Evolutionary conservation across 805 yeast species (phyloP), one percentile per base, ranked within the genome.

Genomic region (Zygoascus biomembranicola): DNA sequence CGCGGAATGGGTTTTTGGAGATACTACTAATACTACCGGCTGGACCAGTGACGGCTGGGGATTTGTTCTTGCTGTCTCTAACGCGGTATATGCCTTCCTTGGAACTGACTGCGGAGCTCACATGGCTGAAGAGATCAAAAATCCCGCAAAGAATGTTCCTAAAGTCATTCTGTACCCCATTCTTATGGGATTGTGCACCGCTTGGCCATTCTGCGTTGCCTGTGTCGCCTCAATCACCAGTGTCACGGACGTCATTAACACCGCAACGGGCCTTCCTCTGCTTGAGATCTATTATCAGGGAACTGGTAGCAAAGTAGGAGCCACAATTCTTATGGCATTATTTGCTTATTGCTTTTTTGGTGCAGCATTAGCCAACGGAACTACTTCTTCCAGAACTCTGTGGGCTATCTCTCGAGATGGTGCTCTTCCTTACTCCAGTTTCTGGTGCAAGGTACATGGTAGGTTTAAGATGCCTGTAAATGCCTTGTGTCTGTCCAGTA

Each of bases 371-470:
- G 84, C 8, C 77, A 23, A 26, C 19, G 31, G 31, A n/a, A 80
- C 58, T 81, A 87, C 10, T 82, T 87, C 85, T 84, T 80, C 85
- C 23, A 73, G 89, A 59, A 71, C 81, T 49, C 72, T 82, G 57
- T 84, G 87, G 85, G 80, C 87, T 8, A 80, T 83, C 61, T 74
- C 87, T 3, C 73, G 87, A 67, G 87, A 83, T 62, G 75, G 80
- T 47, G 86, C 85, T 39, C 68, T 80, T 54, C 81, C 82, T 41
- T 79, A 75, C 39, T 79, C 84, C 8, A 70, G 67, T 43, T 73
- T 73, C 57, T 77, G 81, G 77, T 64, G 81, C 5, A 60, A 67
- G 53, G 75, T 84, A 49, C 71, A 79, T 59, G 59, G 71, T 18
- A 69, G 63, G 45, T 66, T 78, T 5, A 79, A 77, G 20, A 73